Evolutionary conservation across 306 rosid species (phyloP), one percentile per base, ranked within the genome.

Genomic region (Crotalaria pallida): DNA sequence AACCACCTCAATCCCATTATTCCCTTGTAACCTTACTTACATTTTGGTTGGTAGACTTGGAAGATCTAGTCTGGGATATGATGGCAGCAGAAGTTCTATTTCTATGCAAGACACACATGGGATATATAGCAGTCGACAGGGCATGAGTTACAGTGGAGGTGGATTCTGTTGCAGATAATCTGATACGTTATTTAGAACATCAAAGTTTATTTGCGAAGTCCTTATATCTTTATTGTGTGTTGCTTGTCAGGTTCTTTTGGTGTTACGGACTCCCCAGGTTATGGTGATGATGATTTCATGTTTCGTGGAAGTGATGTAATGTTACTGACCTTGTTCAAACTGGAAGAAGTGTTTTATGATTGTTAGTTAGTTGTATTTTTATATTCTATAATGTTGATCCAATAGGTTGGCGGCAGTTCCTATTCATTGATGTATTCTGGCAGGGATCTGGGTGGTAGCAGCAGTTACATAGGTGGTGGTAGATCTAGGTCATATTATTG

Each of bases 401-500:
- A 71, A 65, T 72, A 94, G 99, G 95, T 83, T 72, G 92, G 99
- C 9, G 86, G 91, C 36, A 79, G 92, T 59, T 84, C 96, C 1
- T 88, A 88, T 85, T 86, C 96, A 18, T 88, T 97, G 15, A 70
- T 84, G 82, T 88, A 88, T 82, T 69, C 96, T 53, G 73, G 95
- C 64, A 91, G 97, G 65, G 84, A 92, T 65, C 74, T 77, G 52
- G 82, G 94, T 18, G 91, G 96, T 75, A 84, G 92, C 71, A 83
- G 88, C 72, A 83, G 89, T 70, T 94, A 91, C 66, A 87, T 91
- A 89, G 84, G 96, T 27, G 59, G 89, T 13, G 79, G 97, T 44
- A 87, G 96, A 67, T 88, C 97, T 70, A 81, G 96, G 47, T 88
- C 97, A 36, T 91, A 94, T 80, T 94, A 94, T 61, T 94, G 84